Base-by-base conservation (phyloP, 257 asterid genomes). In the Pogostemon cablin region DNA sequence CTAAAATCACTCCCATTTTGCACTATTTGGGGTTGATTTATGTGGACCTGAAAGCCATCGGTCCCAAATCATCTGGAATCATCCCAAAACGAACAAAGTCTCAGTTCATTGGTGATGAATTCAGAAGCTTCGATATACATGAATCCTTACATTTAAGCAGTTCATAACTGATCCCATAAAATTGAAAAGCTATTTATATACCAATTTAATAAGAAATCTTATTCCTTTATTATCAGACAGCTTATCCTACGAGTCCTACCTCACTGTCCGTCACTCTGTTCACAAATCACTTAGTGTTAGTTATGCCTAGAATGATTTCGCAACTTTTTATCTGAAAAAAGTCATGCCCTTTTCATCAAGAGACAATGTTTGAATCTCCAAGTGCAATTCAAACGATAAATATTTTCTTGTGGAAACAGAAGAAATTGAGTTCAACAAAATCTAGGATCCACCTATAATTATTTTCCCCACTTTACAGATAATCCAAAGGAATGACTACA, bases 251-350 rank as follows among this genome's bases (percentile, higher is more conserved):
- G 4, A 47, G 10, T 8, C 9, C 11, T 9, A 52, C 6, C 17
- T 57, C 48, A 12, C 12, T 2, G 20, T 68, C 11, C 20, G 49
- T 69, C 6, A 7, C 25, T 12, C 3, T 25, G 8, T 35, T 58
- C 12, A 69, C 74, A 57, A 56, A 35, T 25, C 67, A 44, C 6
- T 39, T 3, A 43, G 73, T 55, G 38, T 6, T 25, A 54, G 1
- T 15, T 2, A 69, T 69, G 65, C 57, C 1, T 2, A 0, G 2
- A 15, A 55, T 5, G 47, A 25, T 25, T 7, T 32, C 3, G 12
- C 35, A 56, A 4, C 9, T 43, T 55, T 11, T 55, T 56, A 55
- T 25, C 56, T 42, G 7, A 55, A 43, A 9, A 55, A 6, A 12
- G 46, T 35, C 11, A 53, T 17, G 2, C 9, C 3, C 4, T 10